Conservation (phyloP, 306 rosid genomes). For the Cucumis melo region DNA sequence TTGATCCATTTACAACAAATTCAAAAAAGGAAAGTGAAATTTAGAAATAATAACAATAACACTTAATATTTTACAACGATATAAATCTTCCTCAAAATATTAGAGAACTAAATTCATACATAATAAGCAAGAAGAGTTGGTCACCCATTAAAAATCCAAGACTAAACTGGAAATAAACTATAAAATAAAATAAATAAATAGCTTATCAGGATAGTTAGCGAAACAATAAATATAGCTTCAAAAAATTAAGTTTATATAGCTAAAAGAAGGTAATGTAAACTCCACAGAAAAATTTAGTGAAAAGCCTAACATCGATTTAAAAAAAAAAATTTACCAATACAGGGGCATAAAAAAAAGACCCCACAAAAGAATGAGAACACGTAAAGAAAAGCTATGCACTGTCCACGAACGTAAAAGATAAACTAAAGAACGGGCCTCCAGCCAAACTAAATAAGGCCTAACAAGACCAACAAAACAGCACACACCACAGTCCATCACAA, state of each 20-base stretch:
- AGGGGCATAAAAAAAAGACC: too few relatives aligned
- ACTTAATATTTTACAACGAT: not conserved
- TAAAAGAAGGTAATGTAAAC: not conserved
- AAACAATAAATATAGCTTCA: not conserved
- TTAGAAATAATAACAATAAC: not conserved
- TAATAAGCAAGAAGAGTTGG: not conserved
- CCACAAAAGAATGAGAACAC: too few relatives aligned
- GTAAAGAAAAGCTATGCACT: not conserved
- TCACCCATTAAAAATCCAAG: not conserved
- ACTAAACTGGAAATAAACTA: not conserved
- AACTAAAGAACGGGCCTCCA: not conserved
- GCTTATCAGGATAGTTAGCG: not conserved
- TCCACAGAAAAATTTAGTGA: not conserved
- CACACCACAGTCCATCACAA: too few relatives aligned
- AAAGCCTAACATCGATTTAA: not conserved
- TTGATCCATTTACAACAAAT: conserved; percentile 6
- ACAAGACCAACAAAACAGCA: not conserved
- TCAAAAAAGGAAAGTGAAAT: not conserved
- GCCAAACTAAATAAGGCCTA: not conserved
- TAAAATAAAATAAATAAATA: not conserved
- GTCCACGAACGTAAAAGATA: not conserved
- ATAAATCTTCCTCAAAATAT: not conserved
- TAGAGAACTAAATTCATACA: not conserved
- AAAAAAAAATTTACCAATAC: not conserved
- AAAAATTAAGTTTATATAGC: not conserved